phyloP scores from a whole-genome alignment of 495 filamentous ascomycete genomes.

The Penicillium cosmopolitanum region DNA sequence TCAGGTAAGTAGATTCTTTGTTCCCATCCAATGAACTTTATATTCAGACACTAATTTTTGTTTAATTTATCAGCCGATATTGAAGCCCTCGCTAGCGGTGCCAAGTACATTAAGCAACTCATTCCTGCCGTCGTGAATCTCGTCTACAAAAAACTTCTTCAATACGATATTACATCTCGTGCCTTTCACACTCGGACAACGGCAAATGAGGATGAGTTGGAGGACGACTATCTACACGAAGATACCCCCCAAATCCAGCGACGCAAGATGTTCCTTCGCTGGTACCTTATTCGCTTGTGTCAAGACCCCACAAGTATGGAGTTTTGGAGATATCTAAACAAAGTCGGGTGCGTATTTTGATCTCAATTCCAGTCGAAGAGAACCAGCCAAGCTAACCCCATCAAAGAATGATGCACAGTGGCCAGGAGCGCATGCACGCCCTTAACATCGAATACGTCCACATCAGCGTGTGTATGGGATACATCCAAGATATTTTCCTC shows the following conservation, averaged over 20 bases:
- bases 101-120: slow-evolving; percentile 73
- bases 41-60: slow-evolving; percentile 3
- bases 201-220: slow-evolving; percentile 57
- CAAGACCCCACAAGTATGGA: slow-evolving; percentile 72
- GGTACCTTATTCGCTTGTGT: slow-evolving; percentile 70
- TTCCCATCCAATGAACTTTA: not conserved
- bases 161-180: slow-evolving; percentile 75
- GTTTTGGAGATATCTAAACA: slow-evolving; percentile 79
- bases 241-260: slow-evolving; percentile 71
- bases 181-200: slow-evolving; percentile 69
- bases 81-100: slow-evolving; percentile 64
- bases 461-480: slow-evolving; percentile 67
- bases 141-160: slow-evolving; percentile 75
- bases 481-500: slow-evolving; percentile 73
- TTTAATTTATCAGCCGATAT: slow-evolving; percentile 56
- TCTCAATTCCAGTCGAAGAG: not conserved
- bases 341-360: slow-evolving; percentile 60
- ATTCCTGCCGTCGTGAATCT: slow-evolving; percentile 71
- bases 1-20: slow-evolving; percentile 50
- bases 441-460: slow-evolving; percentile 79
- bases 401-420: slow-evolving; percentile 69
- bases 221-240: slow-evolving; percentile 64
- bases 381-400: slow-evolving; percentile 2
- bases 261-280: slow-evolving; percentile 75
- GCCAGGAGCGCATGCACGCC: slow-evolving; percentile 62